Percentiles rank a stretch among this genome's conserved stretches.
Evolutionary conservation across 139 green algal genomes (phyloP).

Genomic region (Limnomonas spitsbergensis): DNA sequence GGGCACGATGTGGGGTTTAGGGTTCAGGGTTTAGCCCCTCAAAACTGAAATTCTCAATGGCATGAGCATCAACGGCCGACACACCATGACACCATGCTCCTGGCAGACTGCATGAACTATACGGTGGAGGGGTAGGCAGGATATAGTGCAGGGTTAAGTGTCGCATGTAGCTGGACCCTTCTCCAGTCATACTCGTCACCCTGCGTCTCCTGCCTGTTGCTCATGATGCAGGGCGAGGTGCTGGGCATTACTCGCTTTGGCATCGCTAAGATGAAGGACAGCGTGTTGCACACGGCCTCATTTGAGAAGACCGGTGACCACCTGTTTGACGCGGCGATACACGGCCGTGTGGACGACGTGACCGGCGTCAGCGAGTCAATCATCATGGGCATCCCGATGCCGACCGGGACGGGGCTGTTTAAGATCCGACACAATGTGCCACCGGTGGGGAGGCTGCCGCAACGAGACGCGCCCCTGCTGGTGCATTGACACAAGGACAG

Average conservation of each 20-base stretch:
- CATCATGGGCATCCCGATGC: conserved; percentile 99
- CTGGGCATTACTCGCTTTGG: conserved; percentile 98
- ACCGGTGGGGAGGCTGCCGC: neutral
- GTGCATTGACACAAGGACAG: too few species aligned
- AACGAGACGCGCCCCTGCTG: neutral
- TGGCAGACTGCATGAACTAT: too few species aligned
- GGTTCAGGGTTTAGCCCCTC: too few species aligned
- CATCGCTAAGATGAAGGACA: conserved; percentile 99
- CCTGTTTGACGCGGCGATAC: conserved; percentile 94
- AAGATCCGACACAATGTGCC: conserved; percentile 52
- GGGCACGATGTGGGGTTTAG: too few species aligned
- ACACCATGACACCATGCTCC: too few species aligned
- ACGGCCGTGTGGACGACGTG: conserved; percentile 57
- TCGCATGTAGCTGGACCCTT: too few species aligned
- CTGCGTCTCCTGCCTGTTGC: neutral
- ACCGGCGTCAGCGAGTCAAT: conserved; percentile 90
- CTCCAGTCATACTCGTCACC: too few species aligned
- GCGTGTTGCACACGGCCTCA: conserved; percentile 94
- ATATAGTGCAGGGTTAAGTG: too few species aligned
- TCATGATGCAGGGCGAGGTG: conserved; percentile 64
- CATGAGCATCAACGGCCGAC: too few species aligned
- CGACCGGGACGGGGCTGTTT: conserved; percentile 91
- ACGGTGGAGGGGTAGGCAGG: too few species aligned
- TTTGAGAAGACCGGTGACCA: conserved; percentile 99
- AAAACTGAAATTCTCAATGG: too few species aligned